Percentiles rank a stretch among this genome's conserved stretches.
These are phyloP conservation scores for Aplosporella prunicola DNA, from an alignment of 2,329 filamentous ascomycete species.

Conservation along the genomic window DNA sequence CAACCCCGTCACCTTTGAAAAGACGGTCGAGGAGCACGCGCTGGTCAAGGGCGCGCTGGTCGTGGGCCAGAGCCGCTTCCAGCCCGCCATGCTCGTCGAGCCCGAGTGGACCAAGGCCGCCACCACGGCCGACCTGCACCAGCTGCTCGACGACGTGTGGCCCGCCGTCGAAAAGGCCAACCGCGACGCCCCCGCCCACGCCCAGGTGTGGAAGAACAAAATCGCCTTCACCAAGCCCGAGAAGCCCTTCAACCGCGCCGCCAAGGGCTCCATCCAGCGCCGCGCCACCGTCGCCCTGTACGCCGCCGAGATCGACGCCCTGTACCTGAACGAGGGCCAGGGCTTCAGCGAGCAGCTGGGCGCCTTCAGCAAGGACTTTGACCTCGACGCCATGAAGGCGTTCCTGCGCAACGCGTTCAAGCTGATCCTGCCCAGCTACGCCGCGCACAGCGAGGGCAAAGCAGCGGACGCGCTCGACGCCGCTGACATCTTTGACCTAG, in stretches of 20 bases:
- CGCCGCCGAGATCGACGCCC: conserved; percentile 35
- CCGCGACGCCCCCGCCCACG: conserved; percentile 29
- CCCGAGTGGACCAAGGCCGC: conserved; percentile 12
- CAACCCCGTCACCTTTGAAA: conserved; percentile 17
- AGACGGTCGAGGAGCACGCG: conserved; percentile 17
- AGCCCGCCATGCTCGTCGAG: conserved; percentile 24
- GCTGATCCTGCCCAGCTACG: conserved; percentile 10
- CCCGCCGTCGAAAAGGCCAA: conserved; percentile 37
- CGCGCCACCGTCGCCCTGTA: conserved; percentile 33
- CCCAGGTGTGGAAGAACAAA: conserved; percentile 34
- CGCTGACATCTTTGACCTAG: conserved; percentile 24
- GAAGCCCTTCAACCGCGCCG: conserved; percentile 37
- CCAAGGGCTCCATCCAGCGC: conserved; percentile 39
- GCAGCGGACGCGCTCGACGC: conserved; percentile 14
- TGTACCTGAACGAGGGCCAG: conserved; percentile 27
- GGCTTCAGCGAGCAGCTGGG: conserved; percentile 8
- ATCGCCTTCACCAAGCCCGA: conserved; percentile 32
- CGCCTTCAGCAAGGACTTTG: not conserved
- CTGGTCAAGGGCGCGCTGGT: conserved; percentile 23
- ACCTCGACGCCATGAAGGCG: conserved; percentile 9
- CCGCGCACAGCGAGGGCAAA: not conserved
- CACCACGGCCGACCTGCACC: conserved; percentile 9
- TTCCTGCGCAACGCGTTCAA: conserved; percentile 14
- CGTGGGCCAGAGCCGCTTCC: conserved; percentile 22
- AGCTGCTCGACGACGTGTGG: conserved; percentile 38